Conservation (phyloP, 2,329 filamentous ascomycete genomes). For the Monosporascus sp. region DNA sequence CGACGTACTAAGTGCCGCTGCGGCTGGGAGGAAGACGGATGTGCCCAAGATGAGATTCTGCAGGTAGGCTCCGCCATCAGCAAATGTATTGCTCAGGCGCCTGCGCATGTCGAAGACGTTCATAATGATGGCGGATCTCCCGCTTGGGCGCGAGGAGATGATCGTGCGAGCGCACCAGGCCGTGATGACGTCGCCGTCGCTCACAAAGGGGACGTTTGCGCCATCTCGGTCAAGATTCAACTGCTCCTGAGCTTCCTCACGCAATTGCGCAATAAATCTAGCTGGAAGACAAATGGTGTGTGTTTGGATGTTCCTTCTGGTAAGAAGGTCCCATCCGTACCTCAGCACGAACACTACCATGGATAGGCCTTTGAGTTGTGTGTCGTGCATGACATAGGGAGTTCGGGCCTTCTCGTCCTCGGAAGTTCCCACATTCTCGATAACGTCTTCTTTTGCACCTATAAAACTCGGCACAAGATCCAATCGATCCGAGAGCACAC, state of each 20-base stretch:
- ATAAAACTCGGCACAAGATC: no score
- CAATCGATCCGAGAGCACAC: no score
- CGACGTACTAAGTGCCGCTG: background rate
- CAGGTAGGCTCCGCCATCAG: background rate
- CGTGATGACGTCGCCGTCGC: slow-evolving; percentile 7
- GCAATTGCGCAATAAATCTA: slow-evolving; percentile 2
- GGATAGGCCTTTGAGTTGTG: no score
- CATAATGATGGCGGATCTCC: slow-evolving; percentile 1
- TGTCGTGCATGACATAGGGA: no score
- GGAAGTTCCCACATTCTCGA: no score
- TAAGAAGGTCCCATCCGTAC: no score
- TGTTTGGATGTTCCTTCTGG: background rate
- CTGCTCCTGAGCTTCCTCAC: background rate
- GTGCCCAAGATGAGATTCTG: slow-evolving; percentile 5
- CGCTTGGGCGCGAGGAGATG: background rate
- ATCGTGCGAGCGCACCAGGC: slow-evolving; percentile 7
- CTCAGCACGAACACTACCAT: no score
- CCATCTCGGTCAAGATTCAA: background rate
- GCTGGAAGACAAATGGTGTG: slow-evolving; percentile 3
- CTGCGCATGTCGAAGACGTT: background rate
- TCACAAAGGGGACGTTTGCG: slow-evolving; percentile 1
- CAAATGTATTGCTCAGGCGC: no score
- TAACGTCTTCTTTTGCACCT: no score
- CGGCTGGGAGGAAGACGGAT: background rate
- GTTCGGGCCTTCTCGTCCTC: no score